These are phyloP conservation scores for Talaromyces islandicus DNA, from an alignment of 2,329 filamentous ascomycete species.

Conservation along the genomic window DNA sequence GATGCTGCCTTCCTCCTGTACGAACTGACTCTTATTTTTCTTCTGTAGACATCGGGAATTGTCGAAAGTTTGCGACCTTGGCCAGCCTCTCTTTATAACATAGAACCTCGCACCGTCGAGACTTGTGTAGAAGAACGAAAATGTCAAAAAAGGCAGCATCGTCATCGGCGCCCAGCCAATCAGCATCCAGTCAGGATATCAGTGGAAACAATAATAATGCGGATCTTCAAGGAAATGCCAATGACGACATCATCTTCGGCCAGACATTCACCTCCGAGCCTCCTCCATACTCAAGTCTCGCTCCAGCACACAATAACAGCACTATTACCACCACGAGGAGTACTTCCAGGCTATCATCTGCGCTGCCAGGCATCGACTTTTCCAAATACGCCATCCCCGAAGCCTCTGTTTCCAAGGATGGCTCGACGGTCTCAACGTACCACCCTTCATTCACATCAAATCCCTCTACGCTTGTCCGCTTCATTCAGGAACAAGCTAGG, in stretches of 20 bases:
- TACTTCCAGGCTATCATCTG: slow-evolving; percentile 7
- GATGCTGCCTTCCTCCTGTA: background rate
- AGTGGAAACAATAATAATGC: background rate
- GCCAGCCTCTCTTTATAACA: background rate
- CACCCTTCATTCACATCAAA: slow-evolving; percentile 16
- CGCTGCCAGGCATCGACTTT: slow-evolving; percentile 17
- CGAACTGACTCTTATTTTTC: background rate
- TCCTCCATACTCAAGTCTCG: slow-evolving; percentile 12
- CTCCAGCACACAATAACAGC: background rate
- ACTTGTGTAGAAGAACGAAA: background rate
- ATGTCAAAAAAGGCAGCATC: background rate
- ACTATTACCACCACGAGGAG: background rate
- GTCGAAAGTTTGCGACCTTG: background rate
- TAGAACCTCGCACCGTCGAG: background rate
- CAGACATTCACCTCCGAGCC: slow-evolving; percentile 10
- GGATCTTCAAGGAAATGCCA: background rate
- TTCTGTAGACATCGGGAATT: background rate
- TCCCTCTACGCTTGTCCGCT: slow-evolving; percentile 17
- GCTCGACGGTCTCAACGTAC: slow-evolving; percentile 18
- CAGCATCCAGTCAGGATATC: background rate
- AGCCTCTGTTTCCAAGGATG: slow-evolving; percentile 18
- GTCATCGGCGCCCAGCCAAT: background rate
- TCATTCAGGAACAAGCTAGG: slow-evolving; percentile 22
- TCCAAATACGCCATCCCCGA: slow-evolving; percentile 21
- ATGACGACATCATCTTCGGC: background rate